These are phyloP conservation scores for Thelephora terrestris DNA, from an alignment of 1,284 basidiomycete genomes.

Conservation along the genomic window DNA sequence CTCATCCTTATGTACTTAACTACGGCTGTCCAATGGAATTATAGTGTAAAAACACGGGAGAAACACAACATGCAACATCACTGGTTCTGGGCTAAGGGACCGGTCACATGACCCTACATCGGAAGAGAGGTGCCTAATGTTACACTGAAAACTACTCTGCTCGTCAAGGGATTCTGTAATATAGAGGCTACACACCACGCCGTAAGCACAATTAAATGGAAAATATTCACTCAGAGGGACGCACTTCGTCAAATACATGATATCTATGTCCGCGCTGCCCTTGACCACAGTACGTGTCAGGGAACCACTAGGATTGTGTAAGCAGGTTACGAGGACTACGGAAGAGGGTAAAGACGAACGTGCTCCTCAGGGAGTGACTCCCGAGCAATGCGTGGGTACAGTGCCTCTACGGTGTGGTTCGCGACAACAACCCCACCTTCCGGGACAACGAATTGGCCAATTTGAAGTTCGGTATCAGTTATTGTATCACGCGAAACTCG, in stretches of 20 bases:
- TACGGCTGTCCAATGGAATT: too few relatives aligned
- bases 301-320: constrained; percentile 53
- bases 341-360: constrained; percentile 28
- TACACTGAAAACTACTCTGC: constrained; percentile 43
- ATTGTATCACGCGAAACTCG: constrained; percentile 62
- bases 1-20: too few relatives aligned
- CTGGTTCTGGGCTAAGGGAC: too few relatives aligned
- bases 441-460: constrained; percentile 74
- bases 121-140: too few relatives aligned
- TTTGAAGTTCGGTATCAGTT: constrained; percentile 70
- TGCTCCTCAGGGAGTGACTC: constrained; percentile 53
- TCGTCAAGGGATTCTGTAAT: constrained; percentile 50
- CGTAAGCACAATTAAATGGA: constrained; percentile 2
- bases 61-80: too few relatives aligned
- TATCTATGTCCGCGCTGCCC: constrained; percentile 65
- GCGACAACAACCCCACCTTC: constrained; percentile 39
- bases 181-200: constrained; percentile 41
- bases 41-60: too few relatives aligned
- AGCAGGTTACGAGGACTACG: background rate
- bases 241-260: constrained; percentile 63
- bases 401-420: constrained; percentile 51
- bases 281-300: constrained; percentile 55
- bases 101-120: too few relatives aligned
- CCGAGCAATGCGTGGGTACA: constrained; percentile 61
- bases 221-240: constrained; percentile 14